These are phyloP conservation scores for Cyberlindnera euphorbiae DNA, from an alignment of 805 yeast genomes.

Conservation along the genomic window DNA sequence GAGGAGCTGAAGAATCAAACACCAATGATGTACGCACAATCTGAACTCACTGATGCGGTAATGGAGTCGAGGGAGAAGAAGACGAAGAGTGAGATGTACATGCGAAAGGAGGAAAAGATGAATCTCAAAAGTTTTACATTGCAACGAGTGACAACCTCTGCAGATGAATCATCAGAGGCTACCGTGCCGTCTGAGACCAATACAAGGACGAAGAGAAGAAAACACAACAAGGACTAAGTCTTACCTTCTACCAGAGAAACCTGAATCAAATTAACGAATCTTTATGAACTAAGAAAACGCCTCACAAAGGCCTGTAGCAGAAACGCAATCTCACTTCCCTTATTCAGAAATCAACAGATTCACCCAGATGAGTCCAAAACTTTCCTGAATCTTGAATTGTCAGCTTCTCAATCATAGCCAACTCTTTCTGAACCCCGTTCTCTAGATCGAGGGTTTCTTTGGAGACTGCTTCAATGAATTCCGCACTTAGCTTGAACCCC, in stretches of 20 bases:
- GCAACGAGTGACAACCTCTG: too few species aligned
- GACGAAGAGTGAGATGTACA: neutral
- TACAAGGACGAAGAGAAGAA: too few species aligned
- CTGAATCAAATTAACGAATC: too few species aligned
- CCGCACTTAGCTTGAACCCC: slow-evolving; percentile 14
- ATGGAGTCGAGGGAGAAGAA: slow-evolving; percentile 1
- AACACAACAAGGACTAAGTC: too few species aligned
- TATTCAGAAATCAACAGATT: slow-evolving; percentile 14
- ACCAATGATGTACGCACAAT: slow-evolving; percentile 8
- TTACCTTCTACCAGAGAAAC: too few species aligned
- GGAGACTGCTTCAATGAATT: slow-evolving; percentile 8
- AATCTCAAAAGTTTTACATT: neutral
- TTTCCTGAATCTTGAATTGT: slow-evolving; percentile 16
- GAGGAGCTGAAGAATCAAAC: slow-evolving; percentile 15
- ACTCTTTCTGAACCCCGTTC: slow-evolving; percentile 17
- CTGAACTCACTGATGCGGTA: slow-evolving; percentile 6
- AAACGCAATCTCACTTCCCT: too few species aligned
- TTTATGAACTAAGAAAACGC: too few species aligned
- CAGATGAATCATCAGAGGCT: too few species aligned
- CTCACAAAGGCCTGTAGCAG: too few species aligned
- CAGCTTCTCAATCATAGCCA: slow-evolving; percentile 14
- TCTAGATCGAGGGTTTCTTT: slow-evolving; percentile 10
- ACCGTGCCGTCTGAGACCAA: too few species aligned
- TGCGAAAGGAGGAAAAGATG: neutral
- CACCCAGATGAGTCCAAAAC: slow-evolving; percentile 18